Evolutionary conservation across 2,329 filamentous ascomycete genomes (phyloP).

Genomic region (Scolecobasidium constrictum): DNA sequence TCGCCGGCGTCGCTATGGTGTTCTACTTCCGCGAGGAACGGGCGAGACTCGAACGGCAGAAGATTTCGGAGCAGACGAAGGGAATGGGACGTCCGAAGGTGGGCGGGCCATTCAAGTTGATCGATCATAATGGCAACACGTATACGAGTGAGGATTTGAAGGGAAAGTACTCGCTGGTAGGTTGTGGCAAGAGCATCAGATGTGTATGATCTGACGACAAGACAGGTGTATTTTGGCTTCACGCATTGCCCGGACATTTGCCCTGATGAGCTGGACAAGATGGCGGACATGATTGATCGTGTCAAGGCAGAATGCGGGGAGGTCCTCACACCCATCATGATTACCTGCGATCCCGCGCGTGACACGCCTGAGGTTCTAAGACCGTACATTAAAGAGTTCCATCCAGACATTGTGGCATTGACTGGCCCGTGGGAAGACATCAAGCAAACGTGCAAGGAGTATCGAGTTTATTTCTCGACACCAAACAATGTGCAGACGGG

Average conservation of each 20-base stretch:
- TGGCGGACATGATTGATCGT: constrained; percentile 86
- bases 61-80: constrained; percentile 84
- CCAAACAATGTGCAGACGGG: constrained; percentile 79
- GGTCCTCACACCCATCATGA: constrained; percentile 69
- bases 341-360: constrained; percentile 88
- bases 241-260: constrained; percentile 98
- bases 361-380: constrained; percentile 79
- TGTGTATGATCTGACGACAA: background rate
- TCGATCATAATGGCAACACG: constrained; percentile 68
- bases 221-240: constrained; percentile 92
- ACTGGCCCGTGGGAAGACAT: constrained; percentile 92
- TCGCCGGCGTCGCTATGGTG: constrained; percentile 64
- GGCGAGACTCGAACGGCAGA: constrained; percentile 75
- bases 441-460: constrained; percentile 88
- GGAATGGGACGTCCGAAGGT: constrained; percentile 89
- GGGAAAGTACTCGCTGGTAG: constrained; percentile 71
- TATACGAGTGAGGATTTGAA: constrained; percentile 74
- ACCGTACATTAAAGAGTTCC: constrained; percentile 83
- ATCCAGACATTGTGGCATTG: constrained; percentile 72
- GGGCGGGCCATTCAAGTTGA: constrained; percentile 71
- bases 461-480: constrained; percentile 95
- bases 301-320: constrained; percentile 38
- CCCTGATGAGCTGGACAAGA: constrained; percentile 97
- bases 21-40: constrained; percentile 94
- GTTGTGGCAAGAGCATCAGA: constrained; percentile 16